Percentiles rank a stretch among this genome's conserved stretches.
Evolutionary conservation across 2,329 filamentous ascomycete species (phyloP).

Genomic region (Trichoderma asperellum): DNA sequence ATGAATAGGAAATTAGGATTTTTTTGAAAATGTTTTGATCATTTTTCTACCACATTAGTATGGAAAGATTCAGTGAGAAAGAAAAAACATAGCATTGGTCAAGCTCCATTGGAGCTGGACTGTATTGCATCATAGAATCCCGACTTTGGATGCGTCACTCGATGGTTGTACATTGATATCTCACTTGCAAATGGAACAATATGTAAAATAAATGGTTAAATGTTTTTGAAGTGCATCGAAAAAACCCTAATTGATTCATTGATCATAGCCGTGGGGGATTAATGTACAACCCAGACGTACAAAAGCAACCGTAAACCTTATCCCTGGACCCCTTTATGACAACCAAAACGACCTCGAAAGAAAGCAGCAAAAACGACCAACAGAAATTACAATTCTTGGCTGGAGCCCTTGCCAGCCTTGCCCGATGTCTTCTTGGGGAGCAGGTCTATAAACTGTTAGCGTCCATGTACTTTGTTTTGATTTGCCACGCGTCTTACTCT

Average conservation of each 20-base stretch:
- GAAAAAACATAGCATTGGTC: neutral
- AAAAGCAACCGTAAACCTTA: conserved; percentile 68
- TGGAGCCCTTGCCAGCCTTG: conserved; percentile 89
- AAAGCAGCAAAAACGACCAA: conserved; percentile 56
- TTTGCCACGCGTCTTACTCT: conserved; percentile 68
- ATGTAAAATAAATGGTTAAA: conserved; percentile 8
- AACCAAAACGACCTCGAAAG: conserved; percentile 65
- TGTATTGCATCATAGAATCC: neutral
- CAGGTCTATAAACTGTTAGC: conserved; percentile 66
- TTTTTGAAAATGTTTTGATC: neutral
- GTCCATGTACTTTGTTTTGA: conserved; percentile 44
- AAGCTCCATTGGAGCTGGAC: neutral
- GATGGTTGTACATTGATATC: neutral
- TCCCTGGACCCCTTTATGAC: conserved; percentile 79
- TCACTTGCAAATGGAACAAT: neutral
- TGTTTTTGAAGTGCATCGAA: conserved; percentile 21
- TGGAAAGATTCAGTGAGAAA: neutral
- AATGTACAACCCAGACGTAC: conserved; percentile 72
- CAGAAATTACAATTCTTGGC: conserved; percentile 84
- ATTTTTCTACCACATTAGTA: neutral
- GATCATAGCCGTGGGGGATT: conserved; percentile 69
- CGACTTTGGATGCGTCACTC: neutral
- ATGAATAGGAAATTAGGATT: neutral
- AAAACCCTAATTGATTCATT: conserved; percentile 48
- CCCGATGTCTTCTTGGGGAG: conserved; percentile 96